Evolutionary conservation across 805 yeast species (phyloP).

Genomic region (Spathaspora boniae): DNA sequence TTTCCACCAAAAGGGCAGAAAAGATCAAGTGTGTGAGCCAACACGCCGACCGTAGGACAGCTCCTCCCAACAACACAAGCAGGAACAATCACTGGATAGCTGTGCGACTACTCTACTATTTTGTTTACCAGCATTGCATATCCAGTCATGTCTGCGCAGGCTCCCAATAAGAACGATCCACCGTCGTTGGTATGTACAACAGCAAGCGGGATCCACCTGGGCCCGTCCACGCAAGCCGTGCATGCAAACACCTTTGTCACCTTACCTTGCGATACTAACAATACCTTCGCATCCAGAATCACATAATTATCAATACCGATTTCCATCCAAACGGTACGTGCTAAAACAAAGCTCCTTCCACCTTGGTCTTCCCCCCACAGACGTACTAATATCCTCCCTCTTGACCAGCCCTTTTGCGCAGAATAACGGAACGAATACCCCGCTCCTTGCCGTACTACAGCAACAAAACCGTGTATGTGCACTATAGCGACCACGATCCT

Average conservation of each 20-base stretch:
- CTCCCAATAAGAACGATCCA: background rate
- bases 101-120: background rate
- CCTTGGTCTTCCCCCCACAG: background rate
- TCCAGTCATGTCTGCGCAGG: background rate
- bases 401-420: slow-evolving; percentile 14
- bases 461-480: slow-evolving; percentile 5
- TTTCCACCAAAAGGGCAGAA: too few relatives aligned
- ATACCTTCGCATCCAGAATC: too few relatives aligned
- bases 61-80: too few relatives aligned
- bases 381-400: slow-evolving; percentile 13
- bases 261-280: too few relatives aligned
- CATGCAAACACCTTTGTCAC: background rate
- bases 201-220: background rate
- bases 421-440: slow-evolving; percentile 14
- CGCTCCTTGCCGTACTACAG: slow-evolving; percentile 14
- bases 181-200: slow-evolving; percentile 2
- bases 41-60: too few relatives aligned
- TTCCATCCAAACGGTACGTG: slow-evolving; percentile 18
- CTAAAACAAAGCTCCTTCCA: background rate
- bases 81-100: too few relatives aligned
- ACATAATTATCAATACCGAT: slow-evolving; percentile 2
- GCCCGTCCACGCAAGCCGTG: background rate
- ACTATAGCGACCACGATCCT: slow-evolving; percentile 28
- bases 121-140: slow-evolving; percentile 1
- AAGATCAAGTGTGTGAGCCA: too few relatives aligned